Base-by-base conservation (phyloP, 2,329 filamentous ascomycete species). In the Aotearoamyces nothofagi region DNA sequence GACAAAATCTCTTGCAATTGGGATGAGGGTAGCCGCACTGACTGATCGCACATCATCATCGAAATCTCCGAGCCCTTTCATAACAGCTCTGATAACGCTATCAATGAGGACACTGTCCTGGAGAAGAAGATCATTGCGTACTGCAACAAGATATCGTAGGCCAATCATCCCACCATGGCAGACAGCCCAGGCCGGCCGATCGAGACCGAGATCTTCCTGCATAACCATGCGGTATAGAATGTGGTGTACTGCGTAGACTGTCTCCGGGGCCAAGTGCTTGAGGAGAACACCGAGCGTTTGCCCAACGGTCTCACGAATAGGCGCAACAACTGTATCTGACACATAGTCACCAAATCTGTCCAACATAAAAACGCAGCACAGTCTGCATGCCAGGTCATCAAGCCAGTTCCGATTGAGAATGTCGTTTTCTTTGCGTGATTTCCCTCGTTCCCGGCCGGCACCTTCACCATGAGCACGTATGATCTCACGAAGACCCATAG, bases 111-210 rank as follows among this genome's bases (percentile, higher is more conserved):
- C 69, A 15, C 68, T 69, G 43, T 94, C 79, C 45, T 83, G 69
- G 15, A 96, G 67, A 5, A 98, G 68, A 3, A 98, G 60, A 49
- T 96, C 90, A 43, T 90, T 94, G 27, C 90, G 73, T 19, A 98
- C 83, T 6, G 90, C 90, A 16, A 98, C 90, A 26, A 98, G 71
- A 47, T 98, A 98, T 43, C 87, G 71, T 45, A 98, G 58, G 5
- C 90, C 90, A 26, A 96, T 86, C 90, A 98, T 98, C 37, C 90
- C 90, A 40, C 90, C 90, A 51, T 98, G 92, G 45, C 86, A 93
- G 20, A 94, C 80, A 34, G 92, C 83, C 90, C 90, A 98, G 16
- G 84, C 66, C 9, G 79, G 74, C 17, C 68, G 69, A 14, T 77
- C 72, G 14, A 86, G 58, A 20, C 73, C 69, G 13, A 90, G 58